Evolutionary conservation across 345 rosid genomes (phyloP), one percentile per base, ranked within the genome.

Genomic region (Jatropha curcas): DNA sequence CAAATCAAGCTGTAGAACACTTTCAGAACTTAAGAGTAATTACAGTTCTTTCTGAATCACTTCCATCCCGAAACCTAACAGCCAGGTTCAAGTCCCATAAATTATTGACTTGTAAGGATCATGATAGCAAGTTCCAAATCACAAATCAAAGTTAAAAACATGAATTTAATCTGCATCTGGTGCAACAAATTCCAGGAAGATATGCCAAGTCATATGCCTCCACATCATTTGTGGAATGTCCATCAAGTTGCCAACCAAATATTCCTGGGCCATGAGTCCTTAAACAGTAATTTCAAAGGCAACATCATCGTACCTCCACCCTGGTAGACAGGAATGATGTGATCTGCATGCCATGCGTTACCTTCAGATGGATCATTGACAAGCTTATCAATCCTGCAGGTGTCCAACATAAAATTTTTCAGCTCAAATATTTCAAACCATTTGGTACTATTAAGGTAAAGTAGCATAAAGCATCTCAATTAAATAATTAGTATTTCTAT

Each of bases 291-390:
- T 48, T 45, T 9, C 24, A 60, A 73, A 62, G 6, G 74, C 17
- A 33, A 60, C 34, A 60, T 28, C 59, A 60, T 56, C 68, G 60
- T 78, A 94, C 98, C 98, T 84, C 98, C 98, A 34, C 98, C 98
- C 30, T 66, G 85, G 82, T 88, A 94, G 60, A 92, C 98, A 59
- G 98, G 95, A 79, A 94, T 68, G 48, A 92, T 85, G 73, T 94
- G 98, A 84, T 94, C 98, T 4, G 97, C 98, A 80, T 92, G 97
- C 98, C 98, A 92, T 2, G 94, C 97, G 76, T 90, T 87, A 60
- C 94, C 97, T 84, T 89, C 93, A 1, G 84, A 79, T 77, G 98
- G 96, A 80, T 88, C 86, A 73, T 79, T 80, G 43, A 87, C 91
- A 74, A 94, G 89, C 78, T 91, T 88, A 63, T 90, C 90, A 17